Percentiles rank a stretch among this genome's conserved stretches.
Evolutionary conservation across 1,284 basidiomycete species (phyloP).

Genomic region (Porogramme epimiltina): DNA sequence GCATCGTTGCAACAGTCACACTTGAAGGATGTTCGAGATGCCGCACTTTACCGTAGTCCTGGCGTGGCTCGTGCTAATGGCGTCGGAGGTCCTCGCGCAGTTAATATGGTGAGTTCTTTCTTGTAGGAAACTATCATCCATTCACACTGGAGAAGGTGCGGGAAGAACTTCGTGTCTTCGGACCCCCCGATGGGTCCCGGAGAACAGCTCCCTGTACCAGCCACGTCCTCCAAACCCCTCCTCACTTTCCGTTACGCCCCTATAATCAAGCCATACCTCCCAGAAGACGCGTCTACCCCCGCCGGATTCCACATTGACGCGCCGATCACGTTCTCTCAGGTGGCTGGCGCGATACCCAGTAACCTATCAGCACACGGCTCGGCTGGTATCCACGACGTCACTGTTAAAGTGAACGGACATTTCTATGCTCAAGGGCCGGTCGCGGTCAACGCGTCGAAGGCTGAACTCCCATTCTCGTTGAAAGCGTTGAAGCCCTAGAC

Average conservation of each 20-base stretch:
- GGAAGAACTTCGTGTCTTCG: slow-evolving; percentile 62
- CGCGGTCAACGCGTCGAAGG: slow-evolving; percentile 54
- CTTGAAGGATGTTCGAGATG: too few relatives aligned
- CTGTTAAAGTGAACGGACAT: slow-evolving; percentile 43
- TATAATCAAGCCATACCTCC: slow-evolving; percentile 68
- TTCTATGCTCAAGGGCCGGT: slow-evolving; percentile 45
- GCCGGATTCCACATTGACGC: slow-evolving; percentile 59
- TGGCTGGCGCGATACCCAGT: slow-evolving; percentile 51
- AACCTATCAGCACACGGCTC: slow-evolving; percentile 32
- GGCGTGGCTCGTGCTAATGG: slow-evolving; percentile 1
- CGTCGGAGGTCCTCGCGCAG: slow-evolving; percentile 2
- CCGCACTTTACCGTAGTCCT: slow-evolving; percentile 1
- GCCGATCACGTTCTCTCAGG: slow-evolving; percentile 49
- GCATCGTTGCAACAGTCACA: too few relatives aligned
- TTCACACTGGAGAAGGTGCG: slow-evolving; percentile 49
- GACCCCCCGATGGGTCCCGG: slow-evolving; percentile 55
- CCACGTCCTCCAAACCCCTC: slow-evolving; percentile 49
- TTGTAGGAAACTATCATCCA: neutral
- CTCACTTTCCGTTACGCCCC: slow-evolving; percentile 70
- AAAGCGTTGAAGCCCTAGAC: slow-evolving; percentile 42
- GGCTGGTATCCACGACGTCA: slow-evolving; percentile 36
- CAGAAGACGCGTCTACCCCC: slow-evolving; percentile 44
- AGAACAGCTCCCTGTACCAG: slow-evolving; percentile 60
- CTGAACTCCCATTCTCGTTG: slow-evolving; percentile 53
- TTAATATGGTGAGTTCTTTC: slow-evolving; percentile 11